Base-by-base conservation (phyloP, 164 flowering plant species). In the Piper betle region DNA sequence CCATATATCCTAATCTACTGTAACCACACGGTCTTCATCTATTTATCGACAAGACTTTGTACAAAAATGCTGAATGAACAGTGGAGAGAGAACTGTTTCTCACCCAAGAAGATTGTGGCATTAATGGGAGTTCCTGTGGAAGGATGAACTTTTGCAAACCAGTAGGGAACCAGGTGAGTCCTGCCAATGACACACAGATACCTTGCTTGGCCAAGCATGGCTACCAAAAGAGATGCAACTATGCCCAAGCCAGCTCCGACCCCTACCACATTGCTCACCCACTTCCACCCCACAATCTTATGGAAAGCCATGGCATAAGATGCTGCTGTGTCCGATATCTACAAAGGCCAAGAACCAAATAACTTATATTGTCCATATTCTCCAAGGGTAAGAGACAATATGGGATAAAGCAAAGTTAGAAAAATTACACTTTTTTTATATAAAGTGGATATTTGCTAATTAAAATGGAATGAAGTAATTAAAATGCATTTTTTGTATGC, bases 131-230 rank as follows among this genome's bases (percentile, higher is more conserved):
- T 90, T 65, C 85, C 86, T 4, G 92, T 85, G n/a, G 83, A 74
- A 72, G 92, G 89, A 74, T 91, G 87, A 41, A 91, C 95, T 73
- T 76, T 82, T 55, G 95, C 88, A 25, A 87, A 78, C 93, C 97
- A 91, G 9, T 62, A 71, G 0, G 97, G 97, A 50, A 87, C 88
- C 0, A 91, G 78, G 64, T 84, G 66, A 17, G 93, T 79, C 74
- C 97, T 73, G 41, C 85, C 97, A 15, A 90, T 80, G 50, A 87
- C 97, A 67, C 97, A 91, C 37, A 91, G 79, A 71, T 91, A 91
- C 62, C 97, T 77, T 0, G 97, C 91, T 71, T 91, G 97, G 39
- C 93, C 95, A 43, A 91, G 72, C 97, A 91, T 91, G 52, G 97
- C 86, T 25, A 91, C 97, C 73, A 91, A 52, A 10, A 91, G 87